phyloP scores from a whole-genome alignment of 148 eudicot species.

The Vaccinium myrtillus region DNA sequence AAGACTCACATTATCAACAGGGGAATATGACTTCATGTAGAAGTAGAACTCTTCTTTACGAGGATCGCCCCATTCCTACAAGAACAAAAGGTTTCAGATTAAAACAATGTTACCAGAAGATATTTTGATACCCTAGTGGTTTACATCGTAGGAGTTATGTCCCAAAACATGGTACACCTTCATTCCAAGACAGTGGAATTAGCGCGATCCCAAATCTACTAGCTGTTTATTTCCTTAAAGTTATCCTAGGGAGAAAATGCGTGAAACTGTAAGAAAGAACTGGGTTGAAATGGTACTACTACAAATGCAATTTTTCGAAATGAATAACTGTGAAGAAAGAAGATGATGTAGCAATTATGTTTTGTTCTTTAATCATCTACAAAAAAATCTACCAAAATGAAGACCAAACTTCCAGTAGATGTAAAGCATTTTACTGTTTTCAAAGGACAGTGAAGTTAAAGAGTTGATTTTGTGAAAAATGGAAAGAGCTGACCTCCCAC shows the following conservation, averaged over 20 bases:
- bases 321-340: background rate
- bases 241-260: background rate
- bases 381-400: background rate
- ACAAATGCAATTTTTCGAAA: background rate
- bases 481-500: slow-evolving; percentile 69
- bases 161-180: background rate
- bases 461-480: background rate
- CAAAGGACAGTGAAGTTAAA: background rate
- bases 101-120: background rate
- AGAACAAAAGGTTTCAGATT: slow-evolving; percentile 16
- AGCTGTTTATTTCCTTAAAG: background rate
- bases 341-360: background rate
- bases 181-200: background rate
- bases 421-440: background rate
- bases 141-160: background rate
- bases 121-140: background rate
- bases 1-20: slow-evolving; percentile 82
- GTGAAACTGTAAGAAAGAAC: background rate
- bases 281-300: background rate
- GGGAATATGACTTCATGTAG: slow-evolving; percentile 94
- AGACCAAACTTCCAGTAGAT: background rate
- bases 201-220: background rate
- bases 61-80: slow-evolving; percentile 99
- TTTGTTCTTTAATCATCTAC: background rate
- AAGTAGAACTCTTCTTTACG: slow-evolving; percentile 67